phyloP scores from a whole-genome alignment of 164 flowering plant species.

The Liriodendron chinense region DNA sequence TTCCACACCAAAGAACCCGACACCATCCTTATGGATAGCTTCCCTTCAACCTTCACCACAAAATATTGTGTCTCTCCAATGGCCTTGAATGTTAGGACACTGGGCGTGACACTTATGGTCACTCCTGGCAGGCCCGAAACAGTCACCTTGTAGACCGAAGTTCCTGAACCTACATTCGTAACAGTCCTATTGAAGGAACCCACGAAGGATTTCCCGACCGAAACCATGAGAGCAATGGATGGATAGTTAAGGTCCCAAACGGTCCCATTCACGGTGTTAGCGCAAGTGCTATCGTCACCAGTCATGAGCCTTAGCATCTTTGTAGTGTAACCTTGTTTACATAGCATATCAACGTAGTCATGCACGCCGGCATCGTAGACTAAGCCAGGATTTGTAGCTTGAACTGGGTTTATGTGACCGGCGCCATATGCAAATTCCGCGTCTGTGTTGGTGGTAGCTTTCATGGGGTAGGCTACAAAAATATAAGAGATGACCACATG shows the following conservation, averaged over 20 bases:
- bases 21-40: not conserved
- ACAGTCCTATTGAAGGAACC: conserved; percentile 31
- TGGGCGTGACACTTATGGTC: conserved; percentile 27
- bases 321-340: conserved; percentile 22
- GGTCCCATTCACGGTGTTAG: conserved; percentile 13
- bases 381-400: conserved; percentile 44
- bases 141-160: conserved; percentile 29
- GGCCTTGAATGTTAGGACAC: conserved; percentile 27
- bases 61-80: conserved; percentile 35
- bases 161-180: conserved; percentile 41
- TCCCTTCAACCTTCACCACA: conserved; percentile 38
- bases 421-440: conserved; percentile 49
- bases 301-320: conserved; percentile 16
- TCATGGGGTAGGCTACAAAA: not conserved
- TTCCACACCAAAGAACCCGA: conserved; percentile 53
- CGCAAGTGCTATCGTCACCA: conserved; percentile 21
- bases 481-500: too few relatives aligned
- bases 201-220: not conserved
- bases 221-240: conserved; percentile 22
- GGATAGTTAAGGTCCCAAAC: conserved; percentile 39
- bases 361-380: conserved; percentile 27
- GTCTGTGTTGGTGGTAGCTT: not conserved
- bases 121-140: conserved; percentile 1
- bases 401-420: conserved; percentile 43
- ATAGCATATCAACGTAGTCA: conserved; percentile 35